phyloP scores from a whole-genome alignment of 2,329 filamentous ascomycete species.

The Boeremia exigua region DNA sequence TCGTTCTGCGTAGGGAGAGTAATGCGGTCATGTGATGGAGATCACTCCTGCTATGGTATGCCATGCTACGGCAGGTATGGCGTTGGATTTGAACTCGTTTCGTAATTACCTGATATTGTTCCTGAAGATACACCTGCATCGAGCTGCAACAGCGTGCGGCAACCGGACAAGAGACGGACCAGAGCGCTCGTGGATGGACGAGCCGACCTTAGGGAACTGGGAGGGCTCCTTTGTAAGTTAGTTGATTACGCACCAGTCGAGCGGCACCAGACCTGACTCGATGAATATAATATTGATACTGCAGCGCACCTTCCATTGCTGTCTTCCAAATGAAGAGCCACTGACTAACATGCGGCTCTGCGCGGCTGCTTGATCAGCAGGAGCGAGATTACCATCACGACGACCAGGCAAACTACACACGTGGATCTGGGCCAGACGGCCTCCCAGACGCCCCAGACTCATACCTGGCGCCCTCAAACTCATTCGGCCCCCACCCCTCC shows the following conservation, averaged over 20 bases:
- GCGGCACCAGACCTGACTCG: neutral
- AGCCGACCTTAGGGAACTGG: neutral
- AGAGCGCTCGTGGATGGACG: slow-evolving; percentile 1
- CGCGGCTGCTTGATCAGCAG: neutral
- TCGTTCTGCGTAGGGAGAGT: neutral
- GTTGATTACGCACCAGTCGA: slow-evolving; percentile 3
- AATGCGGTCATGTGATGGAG: slow-evolving; percentile 7
- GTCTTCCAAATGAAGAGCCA: too few relatives aligned
- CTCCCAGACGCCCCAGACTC: neutral
- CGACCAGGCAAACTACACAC: neutral
- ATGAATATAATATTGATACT: slow-evolving; percentile 16
- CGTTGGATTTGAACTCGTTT: slow-evolving; percentile 1
- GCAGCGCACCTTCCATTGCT: neutral
- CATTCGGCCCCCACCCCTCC: slow-evolving; percentile 10
- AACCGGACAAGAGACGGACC: neutral
- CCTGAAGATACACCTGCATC: slow-evolving; percentile 5
- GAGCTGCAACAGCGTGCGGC: neutral
- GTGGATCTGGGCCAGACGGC: too few relatives aligned
- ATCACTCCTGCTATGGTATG: neutral
- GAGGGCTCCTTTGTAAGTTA: slow-evolving; percentile 15
- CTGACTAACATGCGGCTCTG: slow-evolving; percentile 8
- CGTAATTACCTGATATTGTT: slow-evolving; percentile 3
- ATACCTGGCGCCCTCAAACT: slow-evolving; percentile 4
- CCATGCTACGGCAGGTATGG: slow-evolving; percentile 5
- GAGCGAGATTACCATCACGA: neutral